Base-by-base conservation (phyloP, 495 filamentous ascomycete species). In the Melanomma pulvis-pyrius region DNA sequence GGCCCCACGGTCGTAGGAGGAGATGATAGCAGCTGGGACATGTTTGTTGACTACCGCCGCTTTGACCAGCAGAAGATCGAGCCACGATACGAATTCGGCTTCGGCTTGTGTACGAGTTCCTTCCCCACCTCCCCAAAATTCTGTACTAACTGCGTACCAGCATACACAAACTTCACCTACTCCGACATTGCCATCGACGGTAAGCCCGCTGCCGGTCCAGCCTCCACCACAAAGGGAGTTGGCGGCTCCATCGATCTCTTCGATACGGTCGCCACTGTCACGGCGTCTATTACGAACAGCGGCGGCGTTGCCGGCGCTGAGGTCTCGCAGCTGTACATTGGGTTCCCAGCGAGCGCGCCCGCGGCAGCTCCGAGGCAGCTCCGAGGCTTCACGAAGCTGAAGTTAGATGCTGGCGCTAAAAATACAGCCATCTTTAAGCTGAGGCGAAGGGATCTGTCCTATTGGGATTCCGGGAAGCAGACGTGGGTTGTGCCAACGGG, bases 281-380 rank as follows among this genome's bases (percentile, higher is more conserved):
- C 74, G 0, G 78, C 77, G 0, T 73, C 70, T 0, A 76, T 88
- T 9, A 75, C 77, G 15, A 89, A 88, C 66, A 79, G 73, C 2
- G 87, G 86, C 12, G 67, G 73, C 0, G 79, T 84, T 0, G 67
- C 75, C 11, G 86, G 83, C 30, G 78, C 81, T 15, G 86, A 88
- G 64, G 82, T 88, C 12, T 79, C 83, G 0, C 87, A 89, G 75
- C 76, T 89, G 68, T 88, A 81, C 74, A 70, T 84, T 52, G 62
- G 63, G n/a, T 58, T 63, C 8, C 72, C 73, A 25, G 51, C 61
- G 4, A 56, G 47, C 11, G 68, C 74, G 22, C 79, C 79, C 7
- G 52, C 26, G 11, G 66, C 67, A 26, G 84, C 79, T 41, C 80
- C 76, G 8, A 79, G 74, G 70, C 85, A 86, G 72, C 78, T 88